Conservation (phyloP, 2,329 filamentous ascomycete genomes). For the Colletotrichum graminicola region DNA sequence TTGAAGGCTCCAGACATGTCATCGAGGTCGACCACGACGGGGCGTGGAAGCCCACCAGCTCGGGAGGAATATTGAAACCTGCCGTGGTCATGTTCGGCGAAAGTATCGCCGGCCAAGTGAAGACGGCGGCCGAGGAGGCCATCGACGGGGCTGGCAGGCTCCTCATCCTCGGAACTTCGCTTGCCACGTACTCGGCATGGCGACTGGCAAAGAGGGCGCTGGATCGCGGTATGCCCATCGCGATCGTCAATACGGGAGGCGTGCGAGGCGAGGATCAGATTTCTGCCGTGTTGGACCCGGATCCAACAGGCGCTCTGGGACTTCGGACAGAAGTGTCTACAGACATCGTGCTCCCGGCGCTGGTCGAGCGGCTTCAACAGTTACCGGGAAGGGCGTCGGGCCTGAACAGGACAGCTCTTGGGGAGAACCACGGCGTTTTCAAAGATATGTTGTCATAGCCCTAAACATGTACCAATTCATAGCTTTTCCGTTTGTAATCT, state of each 20-base stretch:
- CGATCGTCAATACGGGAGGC: slow-evolving; percentile 88
- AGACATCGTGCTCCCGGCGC: slow-evolving; percentile 67
- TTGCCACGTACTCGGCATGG: slow-evolving; percentile 97
- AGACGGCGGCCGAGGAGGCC: slow-evolving; percentile 80
- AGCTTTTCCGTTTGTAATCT: slow-evolving; percentile 47
- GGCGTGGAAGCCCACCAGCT: slow-evolving; percentile 76
- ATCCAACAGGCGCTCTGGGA: slow-evolving; percentile 63
- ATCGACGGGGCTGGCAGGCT: slow-evolving; percentile 82
- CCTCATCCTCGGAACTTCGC: slow-evolving; percentile 86
- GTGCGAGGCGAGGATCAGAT: slow-evolving; percentile 83
- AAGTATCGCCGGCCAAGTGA: slow-evolving; percentile 78
- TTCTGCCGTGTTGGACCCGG: slow-evolving; percentile 68
- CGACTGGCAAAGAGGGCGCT: slow-evolving; percentile 85
- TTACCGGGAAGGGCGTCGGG: slow-evolving; percentile 34
- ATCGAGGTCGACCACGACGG: slow-evolving; percentile 84
- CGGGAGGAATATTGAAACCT: slow-evolving; percentile 88
- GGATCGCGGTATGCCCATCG: slow-evolving; percentile 86
- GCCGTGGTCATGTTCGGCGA: slow-evolving; percentile 98
- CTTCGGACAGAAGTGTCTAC: slow-evolving; percentile 70
- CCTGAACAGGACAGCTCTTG: neutral
- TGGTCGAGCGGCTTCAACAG: slow-evolving; percentile 65
- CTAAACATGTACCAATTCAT: slow-evolving; percentile 39
- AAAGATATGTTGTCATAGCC: slow-evolving; percentile 71
- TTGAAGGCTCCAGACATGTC: slow-evolving; percentile 65
- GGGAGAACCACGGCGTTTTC: slow-evolving; percentile 56